Percentiles rank a stretch among this genome's conserved stretches.
phyloP scores from a whole-genome alignment of 805 yeast species.

The Candida railenensis region DNA sequence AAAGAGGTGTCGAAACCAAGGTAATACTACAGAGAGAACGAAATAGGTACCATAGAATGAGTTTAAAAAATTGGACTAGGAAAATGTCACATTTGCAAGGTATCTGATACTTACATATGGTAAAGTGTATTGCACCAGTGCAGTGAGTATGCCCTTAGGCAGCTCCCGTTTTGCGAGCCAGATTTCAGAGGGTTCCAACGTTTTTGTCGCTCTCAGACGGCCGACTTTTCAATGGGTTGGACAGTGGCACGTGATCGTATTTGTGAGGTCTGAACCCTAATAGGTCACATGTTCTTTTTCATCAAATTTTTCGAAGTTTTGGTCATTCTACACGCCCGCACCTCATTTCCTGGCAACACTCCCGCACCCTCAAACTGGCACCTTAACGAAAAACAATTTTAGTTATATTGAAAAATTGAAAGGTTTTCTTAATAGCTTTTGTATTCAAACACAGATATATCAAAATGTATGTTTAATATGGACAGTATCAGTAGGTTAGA shows the following conservation, averaged over 20 bases:
- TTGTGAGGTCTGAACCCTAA: background rate
- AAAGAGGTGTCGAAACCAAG: too few species aligned
- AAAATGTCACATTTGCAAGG: too few species aligned
- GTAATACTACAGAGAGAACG: too few species aligned
- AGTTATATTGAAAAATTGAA: background rate
- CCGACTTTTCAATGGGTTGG: too few species aligned
- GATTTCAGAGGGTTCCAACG: too few species aligned
- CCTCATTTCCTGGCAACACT: background rate
- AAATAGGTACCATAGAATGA: too few species aligned
- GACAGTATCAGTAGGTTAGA: background rate
- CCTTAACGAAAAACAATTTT: background rate
- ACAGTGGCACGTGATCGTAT: background rate
- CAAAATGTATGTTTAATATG: conserved; percentile 5
- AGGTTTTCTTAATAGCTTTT: conserved; percentile 1
- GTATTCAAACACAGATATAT: conserved; percentile 1
- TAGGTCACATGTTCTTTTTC: background rate
- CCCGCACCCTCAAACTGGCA: background rate
- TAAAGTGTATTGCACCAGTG: too few species aligned
- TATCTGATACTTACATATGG: too few species aligned
- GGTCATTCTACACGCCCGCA: conserved; percentile 2
- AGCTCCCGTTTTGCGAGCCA: too few species aligned
- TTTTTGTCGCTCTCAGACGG: too few species aligned
- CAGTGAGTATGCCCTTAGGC: too few species aligned
- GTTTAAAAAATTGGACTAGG: too few species aligned
- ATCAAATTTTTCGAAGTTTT: background rate